Evolutionary conservation across 768 basidiomycete species (phyloP), one percentile per base, ranked within the genome.

Genomic region (Lactifluus hygrophoroides): DNA sequence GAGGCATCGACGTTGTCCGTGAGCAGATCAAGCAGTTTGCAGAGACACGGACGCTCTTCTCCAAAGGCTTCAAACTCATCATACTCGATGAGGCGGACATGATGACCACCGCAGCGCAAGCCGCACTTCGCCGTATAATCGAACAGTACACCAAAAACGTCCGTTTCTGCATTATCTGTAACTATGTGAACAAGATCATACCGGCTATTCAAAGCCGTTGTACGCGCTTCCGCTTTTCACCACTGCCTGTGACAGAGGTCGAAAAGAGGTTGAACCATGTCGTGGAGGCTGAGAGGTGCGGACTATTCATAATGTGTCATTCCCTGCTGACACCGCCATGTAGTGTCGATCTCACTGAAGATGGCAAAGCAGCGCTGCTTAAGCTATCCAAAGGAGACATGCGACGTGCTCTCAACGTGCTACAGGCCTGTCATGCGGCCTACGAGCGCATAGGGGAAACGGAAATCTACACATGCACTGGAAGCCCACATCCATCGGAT

Each of bases 61-160:
- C 92, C 13, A 94, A 94, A 67, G 92, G 92, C 17, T 98, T 86
- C 81, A 99, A 98, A 68, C 85, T 99, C 69, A 95, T 99, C 71
- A 85, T 99, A 61, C 83, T 99, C 34, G 96, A 99, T 65, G 96
- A 99, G 72, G 96, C 96, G n/a, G 96, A 99, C 77, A 96, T 96
- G 95, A 99, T 99, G 96, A 99, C 96, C 0, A 87, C 93, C 62
- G 88, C 90, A 56, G 96, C 96, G 1, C 96, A 99, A 69, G 90
- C 94, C 3, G 96, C 96, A 25, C 81, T 99, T 30, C 88, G 96
- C 28, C 88, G 96, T 66, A 88, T 98, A 35, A 97, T 99, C 64
- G 96, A 99, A 72, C 94, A 96, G 64, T 98, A 96, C 72, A 99
- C 96, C 19, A 92, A 88, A 73, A 98, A 98, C 67, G 96, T 97